Base-by-base conservation (phyloP, 1,139 yeast genomes). In the Eremothecium sinecaudum region DNA sequence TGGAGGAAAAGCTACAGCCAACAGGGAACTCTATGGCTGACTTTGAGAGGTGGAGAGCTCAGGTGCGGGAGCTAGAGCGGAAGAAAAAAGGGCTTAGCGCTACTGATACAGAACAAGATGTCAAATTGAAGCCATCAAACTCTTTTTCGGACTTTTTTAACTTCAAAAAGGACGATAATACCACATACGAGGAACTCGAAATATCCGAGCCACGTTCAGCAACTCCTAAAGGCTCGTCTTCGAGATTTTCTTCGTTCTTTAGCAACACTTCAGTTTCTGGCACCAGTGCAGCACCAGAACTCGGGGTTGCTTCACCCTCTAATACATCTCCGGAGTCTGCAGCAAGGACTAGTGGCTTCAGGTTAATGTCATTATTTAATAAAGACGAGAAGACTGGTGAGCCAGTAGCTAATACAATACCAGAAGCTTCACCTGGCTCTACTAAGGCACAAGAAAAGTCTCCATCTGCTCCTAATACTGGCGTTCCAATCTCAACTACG, bases 11-110 rank as follows among this genome's bases (percentile, higher is more conserved):
- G 30, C 50, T 56, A 37, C 58, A 50, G 16, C 55, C 57, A 33
- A 54, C 63, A 36, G 58, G 68, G 56, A 74, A 70, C 40, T 69
- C 81, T 2, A 78, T 75, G 14, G 75, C 74, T 35, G 90, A 79
- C 47, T 79, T 79, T 50, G 86, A 78, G 51, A 65, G 67, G 44
- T 77, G 86, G 83, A 78, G 75, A 55, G 63, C 69, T 32, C 67
- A 67, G 48, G 72, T 75, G 76, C 70, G 69, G 44, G 62, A 62
- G 34, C 71, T 74, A 50, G 79, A 75, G 34, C 66, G 68, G 31
- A 67, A 63, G 40, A 67, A 67, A 45, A 66, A 67, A 35, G 78
- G 76, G 4, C 24, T 42, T n/a, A 23, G 38, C n/a, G 19, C 35
- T 10, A 23, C 20, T n/a, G 35, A 21, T 9, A 27, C 14, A 11